These are phyloP conservation scores for Crithidia thermophila DNA, from an alignment of 208 protist species.

Conservation along the genomic window DNA sequence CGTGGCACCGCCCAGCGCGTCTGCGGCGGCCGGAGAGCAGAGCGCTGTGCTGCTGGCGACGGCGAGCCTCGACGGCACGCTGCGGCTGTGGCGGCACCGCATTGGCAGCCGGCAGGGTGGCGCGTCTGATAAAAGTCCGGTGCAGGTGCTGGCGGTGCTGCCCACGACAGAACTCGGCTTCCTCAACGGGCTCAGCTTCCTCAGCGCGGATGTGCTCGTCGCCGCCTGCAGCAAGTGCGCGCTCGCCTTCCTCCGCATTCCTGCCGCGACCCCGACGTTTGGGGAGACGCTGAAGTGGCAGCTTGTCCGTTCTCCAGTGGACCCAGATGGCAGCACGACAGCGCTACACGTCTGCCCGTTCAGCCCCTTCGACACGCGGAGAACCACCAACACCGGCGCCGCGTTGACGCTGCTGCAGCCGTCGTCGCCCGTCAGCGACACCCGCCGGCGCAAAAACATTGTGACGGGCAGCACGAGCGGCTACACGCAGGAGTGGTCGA, in stretches of 20 bases:
- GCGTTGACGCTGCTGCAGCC: not conserved
- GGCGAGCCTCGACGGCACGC: slow-evolving; percentile 57
- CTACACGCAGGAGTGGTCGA: slow-evolving; percentile 52
- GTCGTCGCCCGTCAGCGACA: not conserved
- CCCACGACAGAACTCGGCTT: slow-evolving; percentile 29
- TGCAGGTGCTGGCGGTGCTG: slow-evolving; percentile 33
- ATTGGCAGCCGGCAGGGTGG: not conserved
- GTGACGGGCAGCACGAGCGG: slow-evolving; percentile 63
- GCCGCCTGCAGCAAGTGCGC: slow-evolving; percentile 19
- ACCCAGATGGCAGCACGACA: slow-evolving; percentile 27
- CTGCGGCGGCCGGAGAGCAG: no score
- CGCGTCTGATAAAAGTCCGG: not conserved
- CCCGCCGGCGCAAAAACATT: slow-evolving; percentile 15
- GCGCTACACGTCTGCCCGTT: slow-evolving; percentile 29
- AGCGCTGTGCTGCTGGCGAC: slow-evolving; percentile 61
- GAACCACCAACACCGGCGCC: not conserved
- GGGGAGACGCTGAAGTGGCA: slow-evolving; percentile 16
- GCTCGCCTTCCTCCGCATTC: slow-evolving; percentile 22
- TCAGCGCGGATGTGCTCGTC: slow-evolving; percentile 22
- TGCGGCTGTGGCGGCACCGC: slow-evolving; percentile 69
- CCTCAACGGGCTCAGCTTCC: slow-evolving; percentile 21
- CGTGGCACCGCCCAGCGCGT: slow-evolving; percentile 17
- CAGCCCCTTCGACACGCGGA: not conserved
- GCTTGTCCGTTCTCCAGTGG: slow-evolving; percentile 13
- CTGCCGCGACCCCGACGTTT: not conserved